A percentile compares a stretch with the other conserved stretches of the same genome.
Conservation (phyloP, 73 alveolate genomes). For the Uronychia setigera region DNA sequence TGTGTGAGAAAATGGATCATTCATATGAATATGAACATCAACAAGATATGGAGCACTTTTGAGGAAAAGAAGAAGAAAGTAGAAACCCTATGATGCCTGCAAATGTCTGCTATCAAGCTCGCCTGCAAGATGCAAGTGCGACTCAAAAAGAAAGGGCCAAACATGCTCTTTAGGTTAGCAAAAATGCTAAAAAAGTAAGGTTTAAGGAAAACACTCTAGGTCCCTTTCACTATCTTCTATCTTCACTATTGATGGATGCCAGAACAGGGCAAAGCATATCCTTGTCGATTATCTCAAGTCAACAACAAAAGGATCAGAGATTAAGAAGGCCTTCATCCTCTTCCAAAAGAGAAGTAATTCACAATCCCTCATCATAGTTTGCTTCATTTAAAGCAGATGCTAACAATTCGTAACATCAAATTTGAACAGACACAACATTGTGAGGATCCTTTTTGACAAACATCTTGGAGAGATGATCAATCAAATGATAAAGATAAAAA, state of each 20-base stretch:
- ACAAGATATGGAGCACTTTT: not conserved
- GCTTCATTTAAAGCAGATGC: not conserved
- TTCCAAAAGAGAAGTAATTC: not conserved
- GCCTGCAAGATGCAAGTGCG: not conserved
- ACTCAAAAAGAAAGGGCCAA: not conserved
- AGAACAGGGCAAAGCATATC: not conserved
- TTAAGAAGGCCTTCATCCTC: not conserved
- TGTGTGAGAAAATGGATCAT: not conserved
- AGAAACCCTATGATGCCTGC: not conserved
- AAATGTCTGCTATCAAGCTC: not conserved
- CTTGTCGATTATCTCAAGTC: not conserved
- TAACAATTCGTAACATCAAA: not conserved
- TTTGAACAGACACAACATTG: not conserved
- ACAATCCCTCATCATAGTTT: not conserved
- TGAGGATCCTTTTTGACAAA: not conserved
- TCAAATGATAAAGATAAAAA: not conserved
- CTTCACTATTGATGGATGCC: no score
- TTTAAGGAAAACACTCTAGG: no score
- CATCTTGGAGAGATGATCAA: not conserved
- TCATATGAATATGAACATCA: not conserved
- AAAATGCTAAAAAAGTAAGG: not conserved
- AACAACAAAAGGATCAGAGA: not conserved
- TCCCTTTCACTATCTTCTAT: no score
- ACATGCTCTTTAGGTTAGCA: not conserved
- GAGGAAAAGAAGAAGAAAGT: not conserved